Conservation (phyloP, 768 basidiomycete genomes). For the Suillus cothurnatus region DNA sequence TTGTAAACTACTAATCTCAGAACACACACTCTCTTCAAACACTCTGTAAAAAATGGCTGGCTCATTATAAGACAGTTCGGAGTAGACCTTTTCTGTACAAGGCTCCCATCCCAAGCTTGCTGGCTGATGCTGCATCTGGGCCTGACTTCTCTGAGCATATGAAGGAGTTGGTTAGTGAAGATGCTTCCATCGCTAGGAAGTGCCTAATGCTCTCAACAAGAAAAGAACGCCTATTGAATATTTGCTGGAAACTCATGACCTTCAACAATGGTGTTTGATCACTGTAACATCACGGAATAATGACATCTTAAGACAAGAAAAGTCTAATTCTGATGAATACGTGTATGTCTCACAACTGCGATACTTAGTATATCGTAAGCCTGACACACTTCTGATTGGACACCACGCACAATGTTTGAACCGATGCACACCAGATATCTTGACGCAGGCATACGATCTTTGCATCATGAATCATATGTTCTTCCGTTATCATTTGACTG, state of each 20-base stretch:
- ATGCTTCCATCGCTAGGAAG: slow-evolving; percentile 37
- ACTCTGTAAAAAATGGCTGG: slow-evolving; percentile 18
- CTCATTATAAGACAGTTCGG: slow-evolving; percentile 17
- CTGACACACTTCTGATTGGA: too few species aligned
- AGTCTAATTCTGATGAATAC: too few species aligned
- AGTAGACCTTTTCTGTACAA: neutral
- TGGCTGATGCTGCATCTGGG: slow-evolving; percentile 20
- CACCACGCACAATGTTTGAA: too few species aligned
- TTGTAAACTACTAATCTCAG: slow-evolving; percentile 44
- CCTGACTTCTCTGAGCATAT: slow-evolving; percentile 33
- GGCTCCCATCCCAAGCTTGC: slow-evolving; percentile 21
- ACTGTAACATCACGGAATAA: too few species aligned
- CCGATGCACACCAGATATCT: too few species aligned
- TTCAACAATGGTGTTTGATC: slow-evolving; percentile 18
- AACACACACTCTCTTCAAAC: slow-evolving; percentile 20
- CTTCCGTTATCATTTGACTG: too few species aligned
- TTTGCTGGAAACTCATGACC: slow-evolving; percentile 37
- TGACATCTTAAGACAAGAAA: too few species aligned
- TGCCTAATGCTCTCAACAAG: slow-evolving; percentile 37
- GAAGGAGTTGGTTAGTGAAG: slow-evolving; percentile 46
- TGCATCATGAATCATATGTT: too few species aligned
- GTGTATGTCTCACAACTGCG: too few species aligned
- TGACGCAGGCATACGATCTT: too few species aligned
- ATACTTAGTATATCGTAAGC: too few species aligned
- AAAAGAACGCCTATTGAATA: slow-evolving; percentile 40